A percentile compares a stretch with the other conserved stretches of the same genome.
Conservation (phyloP, 2,329 filamentous ascomycete genomes). For the Proliferodiscus dingleyae region DNA sequence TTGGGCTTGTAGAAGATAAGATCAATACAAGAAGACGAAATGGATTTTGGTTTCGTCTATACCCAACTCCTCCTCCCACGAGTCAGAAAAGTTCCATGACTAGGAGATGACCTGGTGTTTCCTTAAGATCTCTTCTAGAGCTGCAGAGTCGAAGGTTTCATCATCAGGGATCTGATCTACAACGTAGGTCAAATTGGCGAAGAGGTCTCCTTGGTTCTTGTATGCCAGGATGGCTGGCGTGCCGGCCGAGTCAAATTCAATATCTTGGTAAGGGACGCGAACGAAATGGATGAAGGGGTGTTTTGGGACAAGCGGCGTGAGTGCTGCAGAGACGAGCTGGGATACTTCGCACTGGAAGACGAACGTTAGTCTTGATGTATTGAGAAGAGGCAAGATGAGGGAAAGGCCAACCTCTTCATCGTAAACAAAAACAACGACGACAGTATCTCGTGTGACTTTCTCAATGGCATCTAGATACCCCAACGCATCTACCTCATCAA, state of each 20-base stretch:
- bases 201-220: constrained; percentile 78
- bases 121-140: constrained; percentile 48
- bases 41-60: background rate
- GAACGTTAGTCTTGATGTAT: constrained; percentile 19
- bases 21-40: background rate
- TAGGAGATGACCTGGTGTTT: constrained; percentile 41
- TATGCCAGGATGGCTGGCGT: constrained; percentile 89
- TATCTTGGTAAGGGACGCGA: constrained; percentile 85
- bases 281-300: constrained; percentile 77
- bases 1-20: background rate
- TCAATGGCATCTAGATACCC: constrained; percentile 97
- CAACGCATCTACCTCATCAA: constrained; percentile 81
- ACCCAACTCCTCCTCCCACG: background rate
- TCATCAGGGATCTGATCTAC: constrained; percentile 78
- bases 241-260: constrained; percentile 86
- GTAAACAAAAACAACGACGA: constrained; percentile 91
- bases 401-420: constrained; percentile 66
- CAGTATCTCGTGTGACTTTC: constrained; percentile 73
- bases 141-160: constrained; percentile 51
- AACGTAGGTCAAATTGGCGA: constrained; percentile 83
- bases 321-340: constrained; percentile 69
- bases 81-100: background rate
- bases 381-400: background rate
- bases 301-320: constrained; percentile 67
- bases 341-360: constrained; percentile 71